Evolutionary conservation across 306 rosid genomes (phyloP).

Genomic region (Quercus robur): DNA sequence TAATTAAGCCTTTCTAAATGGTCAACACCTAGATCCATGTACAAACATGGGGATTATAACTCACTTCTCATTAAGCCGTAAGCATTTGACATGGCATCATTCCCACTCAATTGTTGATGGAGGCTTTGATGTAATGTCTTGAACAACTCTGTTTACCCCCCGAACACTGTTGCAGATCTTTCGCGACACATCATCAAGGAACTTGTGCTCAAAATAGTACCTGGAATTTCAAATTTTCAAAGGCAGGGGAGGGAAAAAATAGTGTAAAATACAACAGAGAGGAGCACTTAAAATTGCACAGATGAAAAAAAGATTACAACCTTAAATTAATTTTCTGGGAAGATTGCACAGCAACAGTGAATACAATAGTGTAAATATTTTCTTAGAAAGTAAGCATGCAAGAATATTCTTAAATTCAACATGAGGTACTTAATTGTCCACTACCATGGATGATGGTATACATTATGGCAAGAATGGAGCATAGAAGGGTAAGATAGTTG

Average conservation of each 20-base stretch:
- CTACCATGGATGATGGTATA: neutral
- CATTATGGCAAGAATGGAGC: neutral
- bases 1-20: conserved; percentile 6
- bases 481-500: neutral
- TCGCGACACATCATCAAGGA: conserved; percentile 69
- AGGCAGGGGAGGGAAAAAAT: neutral
- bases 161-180: conserved; percentile 89
- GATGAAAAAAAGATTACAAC: neutral
- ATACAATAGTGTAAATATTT: neutral
- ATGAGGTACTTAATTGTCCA: neutral
- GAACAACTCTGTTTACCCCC: conserved; percentile 86
- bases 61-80: neutral
- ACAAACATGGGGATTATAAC: conserved; percentile 12
- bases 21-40: conserved; percentile 14
- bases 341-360: conserved; percentile 4
- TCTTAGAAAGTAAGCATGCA: neutral
- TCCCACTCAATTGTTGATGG: conserved; percentile 99
- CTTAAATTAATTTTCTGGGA: neutral
- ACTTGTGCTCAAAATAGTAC: conserved; percentile 84
- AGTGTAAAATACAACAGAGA: neutral
- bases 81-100: conserved; percentile 15
- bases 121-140: conserved; percentile 94
- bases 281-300: neutral
- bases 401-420: neutral
- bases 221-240: conserved; percentile 36